These are phyloP conservation scores for Heracleum sosnowskyi DNA, from an alignment of 129 eudicot genomes.

Conservation along the genomic window DNA sequence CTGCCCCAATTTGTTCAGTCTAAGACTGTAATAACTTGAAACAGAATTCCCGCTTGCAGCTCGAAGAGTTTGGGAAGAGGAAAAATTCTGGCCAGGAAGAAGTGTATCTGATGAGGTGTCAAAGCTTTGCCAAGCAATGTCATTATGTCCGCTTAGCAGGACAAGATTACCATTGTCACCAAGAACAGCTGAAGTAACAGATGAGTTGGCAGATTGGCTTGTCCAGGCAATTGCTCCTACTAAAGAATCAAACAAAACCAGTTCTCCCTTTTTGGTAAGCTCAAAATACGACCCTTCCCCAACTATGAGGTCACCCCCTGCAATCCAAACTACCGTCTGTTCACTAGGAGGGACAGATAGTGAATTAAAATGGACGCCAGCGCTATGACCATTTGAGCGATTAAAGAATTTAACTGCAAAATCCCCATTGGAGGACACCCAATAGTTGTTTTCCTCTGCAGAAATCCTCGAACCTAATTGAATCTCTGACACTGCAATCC, in stretches of 20 bases:
- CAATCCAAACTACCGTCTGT: conserved; percentile 55
- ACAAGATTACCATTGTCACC: conserved; percentile 50
- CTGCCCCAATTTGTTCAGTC: conserved; percentile 31
- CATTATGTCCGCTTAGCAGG: conserved; percentile 31
- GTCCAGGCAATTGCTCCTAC: conserved; percentile 48
- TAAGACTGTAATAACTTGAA: conserved; percentile 59
- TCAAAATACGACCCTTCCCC: conserved; percentile 50
- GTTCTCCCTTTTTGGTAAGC: conserved; percentile 43
- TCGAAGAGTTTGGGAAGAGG: conserved; percentile 36
- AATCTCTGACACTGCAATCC: conserved; percentile 31
- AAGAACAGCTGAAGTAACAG: conserved; percentile 45
- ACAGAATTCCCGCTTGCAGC: conserved; percentile 46
- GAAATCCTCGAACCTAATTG: conserved; percentile 52
- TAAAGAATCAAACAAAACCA: conserved; percentile 43
- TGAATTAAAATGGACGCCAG: conserved; percentile 48
- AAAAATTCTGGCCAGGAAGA: conserved; percentile 52
- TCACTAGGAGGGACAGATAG: conserved; percentile 35
- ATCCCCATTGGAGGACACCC: conserved; percentile 65
- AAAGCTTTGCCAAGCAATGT: conserved; percentile 64
- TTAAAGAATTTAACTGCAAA: conserved; percentile 49
- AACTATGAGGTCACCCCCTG: conserved; percentile 53
- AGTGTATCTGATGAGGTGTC: conserved; percentile 54
- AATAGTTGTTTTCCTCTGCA: conserved; percentile 38
- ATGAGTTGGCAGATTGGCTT: conserved; percentile 36
- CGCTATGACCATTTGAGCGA: conserved; percentile 30